Conservation (phyloP, 2,329 filamentous ascomycete genomes). For the Anisogramma anomala region DNA sequence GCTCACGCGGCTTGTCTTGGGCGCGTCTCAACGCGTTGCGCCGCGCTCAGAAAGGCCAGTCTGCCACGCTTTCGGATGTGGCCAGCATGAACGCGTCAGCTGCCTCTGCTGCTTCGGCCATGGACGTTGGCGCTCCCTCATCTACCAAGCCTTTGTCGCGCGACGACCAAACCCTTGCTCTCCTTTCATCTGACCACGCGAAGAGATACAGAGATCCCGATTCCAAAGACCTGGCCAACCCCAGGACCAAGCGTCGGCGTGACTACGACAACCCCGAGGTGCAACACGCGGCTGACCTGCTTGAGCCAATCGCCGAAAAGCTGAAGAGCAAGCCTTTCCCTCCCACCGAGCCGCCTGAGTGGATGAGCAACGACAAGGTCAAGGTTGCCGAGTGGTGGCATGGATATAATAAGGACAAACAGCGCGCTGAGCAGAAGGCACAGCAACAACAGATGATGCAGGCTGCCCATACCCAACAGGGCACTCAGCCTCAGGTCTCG, state of each 20-base stretch:
- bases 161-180: conserved; percentile 30
- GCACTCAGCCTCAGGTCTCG: conserved; percentile 6
- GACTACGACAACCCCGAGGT: conserved; percentile 33
- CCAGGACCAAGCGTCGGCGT: conserved; percentile 22
- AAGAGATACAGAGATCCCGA: conserved; percentile 32
- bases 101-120: conserved; percentile 21
- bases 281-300: conserved; percentile 29
- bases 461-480: background rate
- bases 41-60: conserved; percentile 20
- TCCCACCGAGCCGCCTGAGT: conserved; percentile 39
- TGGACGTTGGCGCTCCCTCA: background rate
- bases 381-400: conserved; percentile 42
- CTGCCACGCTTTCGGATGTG: background rate
- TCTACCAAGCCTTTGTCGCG: conserved; percentile 22
- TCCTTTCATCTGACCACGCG: conserved; percentile 33
- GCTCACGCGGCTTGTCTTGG: conserved; percentile 31
- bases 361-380: conserved; percentile 35
- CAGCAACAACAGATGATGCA: conserved; percentile 13
- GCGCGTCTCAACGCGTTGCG: conserved; percentile 32
- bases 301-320: conserved; percentile 32
- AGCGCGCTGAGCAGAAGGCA: conserved; percentile 13
- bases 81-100: conserved; percentile 7
- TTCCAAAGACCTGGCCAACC: conserved; percentile 25
- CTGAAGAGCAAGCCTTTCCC: conserved; percentile 38
- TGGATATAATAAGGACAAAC: conserved; percentile 30